phyloP scores from a whole-genome alignment of 2,329 filamentous ascomycete species.

The Amesomyces nigricolor region DNA sequence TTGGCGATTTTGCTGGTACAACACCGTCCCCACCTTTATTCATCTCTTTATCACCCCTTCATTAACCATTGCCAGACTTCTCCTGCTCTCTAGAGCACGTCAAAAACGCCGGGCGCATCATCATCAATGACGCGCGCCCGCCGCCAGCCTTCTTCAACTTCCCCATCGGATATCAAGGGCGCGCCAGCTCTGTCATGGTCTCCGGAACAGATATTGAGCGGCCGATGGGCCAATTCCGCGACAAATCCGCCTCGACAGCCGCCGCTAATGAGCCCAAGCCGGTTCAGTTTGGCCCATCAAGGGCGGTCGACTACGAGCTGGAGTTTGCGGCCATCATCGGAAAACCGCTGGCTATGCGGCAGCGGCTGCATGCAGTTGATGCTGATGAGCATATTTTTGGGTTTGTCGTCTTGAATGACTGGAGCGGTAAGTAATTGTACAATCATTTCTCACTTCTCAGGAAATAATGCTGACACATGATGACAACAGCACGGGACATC shows the following conservation, averaged over 20 bases:
- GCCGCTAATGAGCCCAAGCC: not conserved
- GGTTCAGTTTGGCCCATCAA: not conserved
- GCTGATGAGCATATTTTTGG: slow-evolving; percentile 9
- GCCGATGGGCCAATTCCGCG: slow-evolving; percentile 4
- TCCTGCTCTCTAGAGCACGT: slow-evolving; percentile 5
- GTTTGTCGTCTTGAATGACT: slow-evolving; percentile 7
- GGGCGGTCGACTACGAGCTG: slow-evolving; percentile 5
- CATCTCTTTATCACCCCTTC: not conserved
- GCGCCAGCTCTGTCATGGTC: slow-evolving; percentile 4
- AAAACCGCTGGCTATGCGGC: slow-evolving; percentile 1
- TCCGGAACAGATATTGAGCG: slow-evolving; percentile 6
- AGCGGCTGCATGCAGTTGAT: not conserved
- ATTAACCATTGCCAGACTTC: not conserved
- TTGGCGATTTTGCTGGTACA: slow-evolving; percentile 7
- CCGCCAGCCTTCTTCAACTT: slow-evolving; percentile 7
- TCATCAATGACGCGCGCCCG: slow-evolving; percentile 5
- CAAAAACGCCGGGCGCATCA: slow-evolving; percentile 10
- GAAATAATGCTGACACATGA: not conserved
- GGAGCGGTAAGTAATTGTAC: not conserved
- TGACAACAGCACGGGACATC: slow-evolving; percentile 3
- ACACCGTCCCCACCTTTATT: too few species aligned
- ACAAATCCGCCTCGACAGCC: not conserved
- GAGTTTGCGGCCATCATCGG: slow-evolving; percentile 8
- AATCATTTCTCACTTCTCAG: too few species aligned
- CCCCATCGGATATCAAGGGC: slow-evolving; percentile 7